Evolutionary conservation across 768 basidiomycete genomes (phyloP), one percentile per base, ranked within the genome.

Genomic region (Naganishia friedmannii): DNA sequence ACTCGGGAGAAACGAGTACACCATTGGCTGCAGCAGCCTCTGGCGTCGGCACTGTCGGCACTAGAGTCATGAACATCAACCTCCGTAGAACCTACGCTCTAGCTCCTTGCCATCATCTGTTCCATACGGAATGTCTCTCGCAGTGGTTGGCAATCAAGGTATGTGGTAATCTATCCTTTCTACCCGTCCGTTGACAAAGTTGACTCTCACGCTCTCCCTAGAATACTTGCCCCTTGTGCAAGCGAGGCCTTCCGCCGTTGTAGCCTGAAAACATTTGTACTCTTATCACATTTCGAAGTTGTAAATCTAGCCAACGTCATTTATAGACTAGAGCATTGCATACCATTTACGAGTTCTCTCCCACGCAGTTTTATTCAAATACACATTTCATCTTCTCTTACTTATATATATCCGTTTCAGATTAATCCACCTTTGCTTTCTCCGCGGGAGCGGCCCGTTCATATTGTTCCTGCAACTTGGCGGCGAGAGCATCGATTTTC

Each of bases 221-320:
- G 90, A 93, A 91, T 72, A 92, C 93, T 48, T 94, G 92, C 77
- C 92, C 92, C n/a, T 88, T 92, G 71, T 93, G 92, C 81, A 88
- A 92, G 71, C 83, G 92, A 70, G 88, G 89, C 21, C 79, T 94
- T 56, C 92, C 92, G 12, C 90, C 91, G 0, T 82, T 93, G 53
- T 93, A 82, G 39, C 26, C 15, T n/a, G n/a, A 13, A 23, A 39
- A 34, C 19, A 53, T 19, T 51, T 51, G 65, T 66, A 66, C 48
- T 45, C 53, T 51, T 66, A 53, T 15, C 6, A 28, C 53, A 54
- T 66, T 31, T 46, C 17, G 21, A 34, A 26, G 65, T 66, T 66
- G 65, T 66, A 66, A 26, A 66, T 65, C 60, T 29, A 63, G 60
- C 39, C 37, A 28, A 51, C 3, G 48, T 51, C n/a, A 23, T 26